These are phyloP conservation scores for Metarhizium sp. DNA, from an alignment of 2,329 filamentous ascomycete genomes.

Conservation along the genomic window DNA sequence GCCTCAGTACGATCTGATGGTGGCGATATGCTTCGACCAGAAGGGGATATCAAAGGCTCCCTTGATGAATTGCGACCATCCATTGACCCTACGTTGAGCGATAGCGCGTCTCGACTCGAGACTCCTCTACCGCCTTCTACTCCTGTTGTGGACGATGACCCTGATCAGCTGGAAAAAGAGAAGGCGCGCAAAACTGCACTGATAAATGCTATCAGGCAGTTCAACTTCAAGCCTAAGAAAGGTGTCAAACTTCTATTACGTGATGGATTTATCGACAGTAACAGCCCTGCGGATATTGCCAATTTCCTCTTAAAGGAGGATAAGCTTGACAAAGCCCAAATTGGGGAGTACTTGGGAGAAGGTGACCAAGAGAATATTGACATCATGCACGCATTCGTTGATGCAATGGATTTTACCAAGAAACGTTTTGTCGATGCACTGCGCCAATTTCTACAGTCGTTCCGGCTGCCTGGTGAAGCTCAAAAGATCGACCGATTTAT, in stretches of 20 bases:
- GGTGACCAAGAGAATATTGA: slow-evolving; percentile 89
- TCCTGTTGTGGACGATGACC: slow-evolving; percentile 74
- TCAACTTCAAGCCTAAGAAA: slow-evolving; percentile 97
- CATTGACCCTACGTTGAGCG: slow-evolving; percentile 58
- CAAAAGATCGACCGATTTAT: slow-evolving; percentile 99
- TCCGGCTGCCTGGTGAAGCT: slow-evolving; percentile 88
- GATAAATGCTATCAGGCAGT: slow-evolving; percentile 78
- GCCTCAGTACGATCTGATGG: slow-evolving; percentile 51
- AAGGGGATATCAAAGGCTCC: slow-evolving; percentile 28
- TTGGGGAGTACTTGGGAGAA: slow-evolving; percentile 92
- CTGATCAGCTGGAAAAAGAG: slow-evolving; percentile 85
- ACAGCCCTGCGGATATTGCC: slow-evolving; percentile 73
- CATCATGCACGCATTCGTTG: slow-evolving; percentile 97
- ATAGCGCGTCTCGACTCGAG: slow-evolving; percentile 53
- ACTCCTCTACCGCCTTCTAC: slow-evolving; percentile 53
- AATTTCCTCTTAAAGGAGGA: slow-evolving; percentile 74
- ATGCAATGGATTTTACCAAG: slow-evolving; percentile 86
- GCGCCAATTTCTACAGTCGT: slow-evolving; percentile 85
- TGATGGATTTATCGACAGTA: slow-evolving; percentile 78
- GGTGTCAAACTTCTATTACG: slow-evolving; percentile 77
- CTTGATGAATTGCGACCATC: slow-evolving; percentile 44
- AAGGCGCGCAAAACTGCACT: slow-evolving; percentile 91
- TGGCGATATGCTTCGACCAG: slow-evolving; percentile 15
- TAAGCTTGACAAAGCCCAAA: slow-evolving; percentile 77
- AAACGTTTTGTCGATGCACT: slow-evolving; percentile 88